Conservation (phyloP, 1,284 basidiomycete genomes). For the Cutaneotrichosporon sp. region DNA sequence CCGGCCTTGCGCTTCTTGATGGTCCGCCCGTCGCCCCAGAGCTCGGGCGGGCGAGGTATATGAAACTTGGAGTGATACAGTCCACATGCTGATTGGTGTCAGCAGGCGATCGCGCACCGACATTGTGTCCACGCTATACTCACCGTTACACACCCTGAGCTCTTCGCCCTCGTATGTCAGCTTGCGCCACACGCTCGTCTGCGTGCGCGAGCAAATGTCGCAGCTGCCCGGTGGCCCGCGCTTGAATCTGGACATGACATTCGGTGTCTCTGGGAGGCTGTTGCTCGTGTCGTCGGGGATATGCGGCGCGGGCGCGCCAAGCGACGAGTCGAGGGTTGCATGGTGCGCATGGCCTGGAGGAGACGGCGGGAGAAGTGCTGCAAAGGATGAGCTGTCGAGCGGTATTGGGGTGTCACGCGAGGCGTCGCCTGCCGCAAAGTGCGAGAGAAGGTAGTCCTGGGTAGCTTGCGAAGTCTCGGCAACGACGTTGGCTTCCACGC, state of each 20-base stretch:
- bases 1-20: constrained; percentile 40
- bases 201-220: constrained; percentile 47
- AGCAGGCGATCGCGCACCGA: constrained; percentile 1
- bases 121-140: constrained; percentile 20
- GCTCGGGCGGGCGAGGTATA: constrained; percentile 46
- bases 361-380: constrained; percentile 34
- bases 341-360: constrained; percentile 7
- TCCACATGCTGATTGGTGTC: constrained; percentile 40
- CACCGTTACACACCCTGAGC: constrained; percentile 49
- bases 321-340: constrained; percentile 1
- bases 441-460: constrained; percentile 36
- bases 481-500: neutral
- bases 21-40: constrained; percentile 49
- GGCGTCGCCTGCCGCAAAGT: constrained; percentile 21
- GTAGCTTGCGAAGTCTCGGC: constrained; percentile 15
- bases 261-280: constrained; percentile 15
- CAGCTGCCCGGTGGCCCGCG: constrained; percentile 48
- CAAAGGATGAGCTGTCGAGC: constrained; percentile 34
- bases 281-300: constrained; percentile 5
- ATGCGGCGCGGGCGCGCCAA: neutral
- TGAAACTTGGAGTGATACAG: constrained; percentile 48
- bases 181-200: constrained; percentile 51
- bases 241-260: constrained; percentile 36
- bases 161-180: constrained; percentile 35
- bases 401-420: constrained; percentile 13